Conservation (phyloP, 148 eudicot species). For the Spergularia marina region DNA sequence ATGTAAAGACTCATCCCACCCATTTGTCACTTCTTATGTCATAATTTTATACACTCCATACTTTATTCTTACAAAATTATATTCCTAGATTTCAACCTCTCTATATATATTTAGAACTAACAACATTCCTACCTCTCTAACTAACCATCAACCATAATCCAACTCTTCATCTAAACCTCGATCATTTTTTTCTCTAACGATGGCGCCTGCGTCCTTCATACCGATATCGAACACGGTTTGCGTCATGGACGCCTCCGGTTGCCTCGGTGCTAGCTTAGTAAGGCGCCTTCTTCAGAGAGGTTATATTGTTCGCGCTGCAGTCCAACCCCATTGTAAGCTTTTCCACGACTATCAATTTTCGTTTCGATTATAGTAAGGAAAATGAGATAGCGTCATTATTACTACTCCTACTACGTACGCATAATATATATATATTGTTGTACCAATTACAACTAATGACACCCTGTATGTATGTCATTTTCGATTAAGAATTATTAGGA, state of each 20-base stretch:
- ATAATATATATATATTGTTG: too few relatives aligned
- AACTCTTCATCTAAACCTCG: too few relatives aligned
- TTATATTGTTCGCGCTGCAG: slow-evolving; percentile 70
- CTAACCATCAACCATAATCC: slow-evolving; percentile 8
- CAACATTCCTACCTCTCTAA: slow-evolving; percentile 9
- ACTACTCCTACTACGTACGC: too few relatives aligned
- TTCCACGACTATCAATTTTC: too few relatives aligned
- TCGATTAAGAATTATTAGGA: too few relatives aligned
- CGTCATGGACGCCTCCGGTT: slow-evolving; percentile 86
- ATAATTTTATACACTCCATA: background rate
- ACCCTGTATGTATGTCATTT: too few relatives aligned
- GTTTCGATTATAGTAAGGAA: background rate
- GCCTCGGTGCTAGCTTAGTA: slow-evolving; percentile 57
- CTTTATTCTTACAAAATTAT: background rate
- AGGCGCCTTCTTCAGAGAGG: slow-evolving; percentile 61
- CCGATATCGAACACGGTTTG: slow-evolving; percentile 49
- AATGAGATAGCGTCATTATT: background rate
- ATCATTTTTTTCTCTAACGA: background rate
- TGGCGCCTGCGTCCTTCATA: slow-evolving; percentile 42
- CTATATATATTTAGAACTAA: slow-evolving; percentile 1
- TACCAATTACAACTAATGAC: too few relatives aligned
- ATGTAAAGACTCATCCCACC: slow-evolving; percentile 21
- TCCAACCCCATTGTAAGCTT: slow-evolving; percentile 37
- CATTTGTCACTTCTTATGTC: slow-evolving; percentile 3
- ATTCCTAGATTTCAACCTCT: background rate